Evolutionary conservation across 2,329 filamentous ascomycete genomes (phyloP), one percentile per base, ranked within the genome.

Genomic region (Colletotrichum aenigma): DNA sequence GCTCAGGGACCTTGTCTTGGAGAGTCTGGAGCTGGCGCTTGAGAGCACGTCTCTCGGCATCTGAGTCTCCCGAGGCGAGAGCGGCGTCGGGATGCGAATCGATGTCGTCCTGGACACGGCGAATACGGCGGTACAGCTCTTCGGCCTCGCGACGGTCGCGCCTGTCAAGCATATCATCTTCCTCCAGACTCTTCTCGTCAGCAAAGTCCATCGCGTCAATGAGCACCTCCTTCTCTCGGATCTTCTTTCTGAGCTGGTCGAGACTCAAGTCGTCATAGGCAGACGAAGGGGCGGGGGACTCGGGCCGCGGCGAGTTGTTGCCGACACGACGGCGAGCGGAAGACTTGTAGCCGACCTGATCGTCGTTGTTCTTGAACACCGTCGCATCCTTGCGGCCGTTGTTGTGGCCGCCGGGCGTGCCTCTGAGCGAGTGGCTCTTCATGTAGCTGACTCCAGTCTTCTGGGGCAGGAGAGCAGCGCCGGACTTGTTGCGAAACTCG

Each of bases 391-490:
- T 98, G 65, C 96, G 94, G 48, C 91, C 91, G 60, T 87, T 87
- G 60, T 88, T 88, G 65, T 89, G 86, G 3, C 90, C 90, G 43
- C 89, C 89, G 32, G 89, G 89, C 28, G 89, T 89, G 18, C 92
- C 91, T 73, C 93, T 92, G 89, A 99, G 98, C 0, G 97, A 99
- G 80, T 98, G 96, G 71, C 92, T 96, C 86, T 99, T 99, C 80
- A 98, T 90, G 81, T 98, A 98, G 86, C 96, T 98, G 21, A 99
- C 96, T n/a, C 97, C 97, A 13, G 97, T 98, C 86, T 95, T 96
- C 83, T 98, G 97, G 6, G 97, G 96, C 76, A 98, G 92, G 76
- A 99, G 88, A 80, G 96, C 94, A 10, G 96, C 96, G 5, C 97
- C 96, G 3, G 95, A 95, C 77, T 93, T 94, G 88, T 98, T 98